Evolutionary conservation across 2,329 filamentous ascomycete genomes (phyloP), one percentile per base, ranked within the genome.

Genomic region (Arthrinium puccinioides): DNA sequence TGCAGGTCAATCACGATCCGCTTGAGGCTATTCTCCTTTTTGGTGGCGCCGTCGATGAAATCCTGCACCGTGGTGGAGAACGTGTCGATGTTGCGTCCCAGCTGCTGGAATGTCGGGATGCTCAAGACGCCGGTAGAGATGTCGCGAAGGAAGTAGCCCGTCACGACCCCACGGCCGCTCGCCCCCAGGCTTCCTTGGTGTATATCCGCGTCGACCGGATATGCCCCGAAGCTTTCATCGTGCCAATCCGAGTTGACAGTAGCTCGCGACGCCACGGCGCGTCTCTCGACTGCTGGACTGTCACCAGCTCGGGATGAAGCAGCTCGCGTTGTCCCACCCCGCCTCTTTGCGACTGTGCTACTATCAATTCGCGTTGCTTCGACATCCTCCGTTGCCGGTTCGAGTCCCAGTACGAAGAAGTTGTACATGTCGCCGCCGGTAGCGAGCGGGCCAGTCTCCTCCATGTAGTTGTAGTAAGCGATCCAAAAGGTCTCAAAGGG

Each of bases 341-440:
- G 11, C 9, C 18, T 41, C 16, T 35, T 27, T 3, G 15, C 37
- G 11, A 28, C 51, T 1, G 61, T 47, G n/a, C 26, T 34, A n/a
- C 15, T 30, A n/a, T n/a, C n/a, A n/a, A n/a, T n/a, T n/a, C n/a
- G n/a, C n/a, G n/a, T n/a, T n/a, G n/a, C n/a, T n/a, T n/a, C n/a
- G n/a, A n/a, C n/a, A n/a, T n/a, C n/a, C 4, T 32, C 29, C 11
- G 13, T 19, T 6, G 9, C 32, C n/a, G 40, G 31, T 21, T 27
- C 13, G 19, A 48, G 39, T 2, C 51, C 51, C 5, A 54, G 36
- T 2, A 67, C 63, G 23, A 67, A 67, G 46, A 59, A 64, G 39
- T 66, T 64, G 50, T 63, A 68, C 36, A 65, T 63, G 40, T 66
- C 63, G 2, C 61, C 62, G 1, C 55, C 61, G 3, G 60, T 66